Evolutionary conservation across 805 yeast genomes (phyloP).

Genomic region (Brettanomyces nanus): DNA sequence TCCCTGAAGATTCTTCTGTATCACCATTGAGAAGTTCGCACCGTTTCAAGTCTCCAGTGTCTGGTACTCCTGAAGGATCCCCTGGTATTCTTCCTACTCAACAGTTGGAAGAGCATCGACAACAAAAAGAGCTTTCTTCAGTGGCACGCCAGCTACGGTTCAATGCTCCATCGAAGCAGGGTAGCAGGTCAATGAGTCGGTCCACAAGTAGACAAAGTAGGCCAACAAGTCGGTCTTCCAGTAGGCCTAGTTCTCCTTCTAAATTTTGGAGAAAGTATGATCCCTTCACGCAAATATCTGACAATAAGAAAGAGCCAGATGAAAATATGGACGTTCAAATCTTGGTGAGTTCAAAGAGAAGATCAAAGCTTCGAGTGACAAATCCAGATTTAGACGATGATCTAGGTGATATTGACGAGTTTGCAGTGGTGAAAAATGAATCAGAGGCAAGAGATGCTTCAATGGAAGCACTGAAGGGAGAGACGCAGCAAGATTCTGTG

Average conservation of each 20-base stretch:
- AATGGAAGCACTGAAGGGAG: background rate
- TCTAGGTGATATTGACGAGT: background rate
- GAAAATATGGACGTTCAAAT: slow-evolving; percentile 61
- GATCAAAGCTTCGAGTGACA: slow-evolving; percentile 49
- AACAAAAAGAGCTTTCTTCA: too few relatives aligned
- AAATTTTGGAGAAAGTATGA: background rate
- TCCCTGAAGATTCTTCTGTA: slow-evolving; percentile 14
- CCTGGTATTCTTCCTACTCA: background rate
- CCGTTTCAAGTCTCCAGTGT: background rate
- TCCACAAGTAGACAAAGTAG: too few relatives aligned
- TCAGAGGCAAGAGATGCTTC: background rate
- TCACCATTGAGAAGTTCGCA: background rate
- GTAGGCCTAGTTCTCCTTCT: background rate
- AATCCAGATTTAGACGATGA: slow-evolving; percentile 42
- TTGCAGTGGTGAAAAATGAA: background rate
- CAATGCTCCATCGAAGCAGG: background rate
- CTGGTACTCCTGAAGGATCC: background rate
- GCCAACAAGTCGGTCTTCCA: background rate
- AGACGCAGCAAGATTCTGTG: background rate
- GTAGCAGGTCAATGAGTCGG: background rate
- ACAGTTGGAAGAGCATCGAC: too few relatives aligned
- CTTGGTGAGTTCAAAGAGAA: slow-evolving; percentile 55
- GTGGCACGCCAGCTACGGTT: background rate
- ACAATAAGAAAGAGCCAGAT: slow-evolving; percentile 13
- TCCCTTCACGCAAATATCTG: background rate